phyloP scores from a whole-genome alignment of 805 yeast genomes.

The Phaffomyces antillensis region DNA sequence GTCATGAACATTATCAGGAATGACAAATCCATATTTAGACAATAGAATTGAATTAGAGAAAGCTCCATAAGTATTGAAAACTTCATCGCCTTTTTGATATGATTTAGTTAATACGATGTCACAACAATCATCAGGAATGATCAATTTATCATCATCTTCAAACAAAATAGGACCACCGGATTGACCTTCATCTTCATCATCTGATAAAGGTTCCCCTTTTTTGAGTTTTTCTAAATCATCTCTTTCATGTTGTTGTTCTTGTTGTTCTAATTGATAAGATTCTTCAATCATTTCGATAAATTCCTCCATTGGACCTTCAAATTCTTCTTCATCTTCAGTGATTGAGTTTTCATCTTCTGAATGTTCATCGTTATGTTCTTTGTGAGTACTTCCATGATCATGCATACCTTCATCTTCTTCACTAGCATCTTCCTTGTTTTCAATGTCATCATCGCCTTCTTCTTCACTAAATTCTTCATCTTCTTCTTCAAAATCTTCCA shows the following conservation, averaged over 20 bases:
- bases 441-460: slow-evolving; percentile 9
- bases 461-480: slow-evolving; percentile 7
- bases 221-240: slow-evolving; percentile 6
- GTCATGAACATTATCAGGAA: slow-evolving; percentile 47
- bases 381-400: slow-evolving; percentile 11
- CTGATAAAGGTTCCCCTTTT: slow-evolving; percentile 1
- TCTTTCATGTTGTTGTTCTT: slow-evolving; percentile 10
- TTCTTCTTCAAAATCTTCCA: background rate
- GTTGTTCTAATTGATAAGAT: slow-evolving; percentile 12
- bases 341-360: slow-evolving; percentile 6
- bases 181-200: background rate
- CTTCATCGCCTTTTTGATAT: slow-evolving; percentile 46
- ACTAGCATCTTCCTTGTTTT: slow-evolving; percentile 4
- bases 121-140: slow-evolving; percentile 51
- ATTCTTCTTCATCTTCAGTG: slow-evolving; percentile 14
- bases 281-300: slow-evolving; percentile 25
- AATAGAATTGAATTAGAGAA: slow-evolving; percentile 57
- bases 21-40: slow-evolving; percentile 74
- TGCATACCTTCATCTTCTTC: background rate
- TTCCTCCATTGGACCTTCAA: slow-evolving; percentile 23
- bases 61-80: slow-evolving; percentile 82
- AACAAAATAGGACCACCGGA: slow-evolving; percentile 19
- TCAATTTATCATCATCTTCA: slow-evolving; percentile 26
- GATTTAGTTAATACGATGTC: slow-evolving; percentile 49
- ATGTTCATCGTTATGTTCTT: slow-evolving; percentile 6